Conservation (phyloP, 2,329 filamentous ascomycete species). For the Fusarium sp. region DNA sequence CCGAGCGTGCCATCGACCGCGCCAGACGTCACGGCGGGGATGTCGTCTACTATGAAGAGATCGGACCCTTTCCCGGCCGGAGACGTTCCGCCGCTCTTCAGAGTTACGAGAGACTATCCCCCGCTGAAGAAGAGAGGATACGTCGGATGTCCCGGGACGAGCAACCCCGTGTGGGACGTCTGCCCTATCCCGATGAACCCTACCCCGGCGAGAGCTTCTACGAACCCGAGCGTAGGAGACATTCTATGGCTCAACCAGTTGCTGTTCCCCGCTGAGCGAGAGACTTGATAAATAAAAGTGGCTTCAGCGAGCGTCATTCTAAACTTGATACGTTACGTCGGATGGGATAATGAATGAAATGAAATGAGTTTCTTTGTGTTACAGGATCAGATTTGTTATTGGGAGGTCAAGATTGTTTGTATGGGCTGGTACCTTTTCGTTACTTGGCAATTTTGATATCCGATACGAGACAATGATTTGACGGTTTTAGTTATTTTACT, state of each 20-base stretch:
- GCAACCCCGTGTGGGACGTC: slow-evolving; percentile 7
- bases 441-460: not conserved
- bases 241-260: slow-evolving; percentile 23
- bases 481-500: not conserved
- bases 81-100: slow-evolving; percentile 26
- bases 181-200: slow-evolving; percentile 36
- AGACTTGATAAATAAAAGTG: not conserved
- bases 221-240: slow-evolving; percentile 25
- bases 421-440: slow-evolving; percentile 9
- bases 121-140: slow-evolving; percentile 24
- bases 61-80: slow-evolving; percentile 16
- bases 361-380: not conserved
- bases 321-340: not conserved
- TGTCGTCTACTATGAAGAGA: slow-evolving; percentile 34
- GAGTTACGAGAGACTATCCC: slow-evolving; percentile 30
- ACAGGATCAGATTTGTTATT: not conserved
- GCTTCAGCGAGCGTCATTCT: not conserved
- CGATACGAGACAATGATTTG: slow-evolving; percentile 6
- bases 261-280: slow-evolving; percentile 24
- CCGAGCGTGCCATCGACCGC: slow-evolving; percentile 27
- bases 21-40: slow-evolving; percentile 29
- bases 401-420: not conserved
- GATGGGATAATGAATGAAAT: not conserved
- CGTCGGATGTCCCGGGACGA: slow-evolving; percentile 15
- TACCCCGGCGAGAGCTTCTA: slow-evolving; percentile 38